phyloP scores from a whole-genome alignment of 176 grass and related monocot genomes.

The Cenchrus purpureus region DNA sequence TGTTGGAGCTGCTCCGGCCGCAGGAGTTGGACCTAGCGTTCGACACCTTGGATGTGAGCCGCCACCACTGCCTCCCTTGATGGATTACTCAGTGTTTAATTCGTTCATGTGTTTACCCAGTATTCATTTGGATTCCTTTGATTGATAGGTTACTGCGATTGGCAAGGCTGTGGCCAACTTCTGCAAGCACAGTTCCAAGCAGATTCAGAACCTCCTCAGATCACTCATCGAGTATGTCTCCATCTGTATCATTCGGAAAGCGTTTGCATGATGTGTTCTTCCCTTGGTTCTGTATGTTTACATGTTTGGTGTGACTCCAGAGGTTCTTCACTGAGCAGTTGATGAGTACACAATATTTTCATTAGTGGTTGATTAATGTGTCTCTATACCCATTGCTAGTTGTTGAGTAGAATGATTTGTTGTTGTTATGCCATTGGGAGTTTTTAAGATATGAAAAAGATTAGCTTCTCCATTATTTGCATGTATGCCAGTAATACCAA shows the following conservation, averaged over 20 bases:
- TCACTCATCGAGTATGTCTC: slow-evolving; percentile 68
- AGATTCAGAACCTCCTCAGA: slow-evolving; percentile 67
- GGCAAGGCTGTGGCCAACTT: slow-evolving; percentile 59
- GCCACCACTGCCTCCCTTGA: not conserved
- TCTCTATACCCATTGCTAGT: too few species aligned
- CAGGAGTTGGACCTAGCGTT: slow-evolving; percentile 67
- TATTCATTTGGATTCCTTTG: slow-evolving; percentile 24
- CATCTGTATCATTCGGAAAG: not conserved
- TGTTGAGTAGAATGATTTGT: too few species aligned
- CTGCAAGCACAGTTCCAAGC: slow-evolving; percentile 68
- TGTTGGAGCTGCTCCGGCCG: slow-evolving; percentile 69
- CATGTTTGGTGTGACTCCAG: slow-evolving; percentile 50
- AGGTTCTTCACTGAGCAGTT: slow-evolving; percentile 16
- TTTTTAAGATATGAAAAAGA: too few species aligned
- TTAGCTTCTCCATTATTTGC: too few species aligned
- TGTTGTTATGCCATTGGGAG: too few species aligned
- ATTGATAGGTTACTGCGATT: slow-evolving; percentile 62
- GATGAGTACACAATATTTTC: too few species aligned
- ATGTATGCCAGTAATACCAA: too few species aligned
- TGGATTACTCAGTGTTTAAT: not conserved
- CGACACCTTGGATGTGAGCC: slow-evolving; percentile 61
- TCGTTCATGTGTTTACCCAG: not conserved
- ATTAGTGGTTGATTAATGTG: too few species aligned
- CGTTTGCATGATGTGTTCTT: not conserved
- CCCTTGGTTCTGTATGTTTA: not conserved